Base-by-base conservation (phyloP, 164 flowering plant species). In the Vitis labrusca region DNA sequence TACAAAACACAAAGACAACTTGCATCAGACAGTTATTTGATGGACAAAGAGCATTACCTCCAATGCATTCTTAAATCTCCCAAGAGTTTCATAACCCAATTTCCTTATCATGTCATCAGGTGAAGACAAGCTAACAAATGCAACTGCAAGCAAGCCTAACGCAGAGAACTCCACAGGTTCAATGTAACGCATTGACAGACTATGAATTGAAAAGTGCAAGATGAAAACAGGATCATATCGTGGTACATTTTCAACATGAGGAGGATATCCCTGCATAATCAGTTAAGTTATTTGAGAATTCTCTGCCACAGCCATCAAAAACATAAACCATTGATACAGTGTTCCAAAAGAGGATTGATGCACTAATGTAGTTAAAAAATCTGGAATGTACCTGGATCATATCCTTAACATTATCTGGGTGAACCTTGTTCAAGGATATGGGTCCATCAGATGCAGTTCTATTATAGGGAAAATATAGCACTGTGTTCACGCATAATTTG, bases 211-310 rank as follows among this genome's bases (percentile, higher is more conserved):
- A 73, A 92, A 84, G 17, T 76, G 84, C 83, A 95, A 77, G 69
- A 95, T 85, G 77, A 87, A 95, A 76, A 85, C 85, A 32, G 98
- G 99, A 84, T 92, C 94, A 81, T 92, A 95, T 68, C 80, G 68
- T 17, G 76, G 81, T 60, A 75, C 71, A 51, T 66, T 76, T 47
- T 52, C 80, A 71, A 29, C 51, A 67, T 56, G 63, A 62, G 70
- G 62, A 73, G 55, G 60, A 67, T 74, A 55, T n/a, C 1, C 65
- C 97, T 89, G 85, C 79, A 76, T 9, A 72, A 9, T 23, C 30
- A 67, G 70, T 9, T 29, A 59, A 48, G 37, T 54, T 64, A 57
- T 68, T 63, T 62, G 55, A 56, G 50, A 67, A 14, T 17, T 57
- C 44, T 37, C 44, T 37, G 7, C 44, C 44, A 32, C 7, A 32